These are phyloP conservation scores for Rhizopogon vulgaris DNA, from an alignment of 768 basidiomycete genomes.

Conservation along the genomic window DNA sequence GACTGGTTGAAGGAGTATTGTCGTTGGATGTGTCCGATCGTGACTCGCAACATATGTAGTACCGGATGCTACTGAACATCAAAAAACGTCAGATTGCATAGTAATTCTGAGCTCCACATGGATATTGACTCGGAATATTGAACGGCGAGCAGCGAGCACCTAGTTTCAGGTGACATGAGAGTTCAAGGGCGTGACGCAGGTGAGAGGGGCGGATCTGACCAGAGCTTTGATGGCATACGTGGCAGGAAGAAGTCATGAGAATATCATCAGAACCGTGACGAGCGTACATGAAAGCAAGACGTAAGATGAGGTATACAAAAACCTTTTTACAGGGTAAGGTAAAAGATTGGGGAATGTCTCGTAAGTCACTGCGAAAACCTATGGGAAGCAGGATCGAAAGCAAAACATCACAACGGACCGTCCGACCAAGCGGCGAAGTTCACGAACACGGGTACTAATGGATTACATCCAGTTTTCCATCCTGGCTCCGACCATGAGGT, in stretches of 20 bases:
- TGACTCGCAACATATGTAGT: background rate
- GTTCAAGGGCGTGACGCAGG: background rate
- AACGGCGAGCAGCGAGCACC: background rate
- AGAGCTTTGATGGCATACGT: background rate
- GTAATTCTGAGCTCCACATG: background rate
- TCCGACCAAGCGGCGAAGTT: conserved; percentile 38
- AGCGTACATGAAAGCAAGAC: conserved; percentile 29
- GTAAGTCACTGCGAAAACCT: conserved; percentile 6
- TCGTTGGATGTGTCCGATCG: background rate
- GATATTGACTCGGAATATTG: too few relatives aligned
- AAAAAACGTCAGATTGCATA: too few relatives aligned
- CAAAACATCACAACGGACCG: conserved; percentile 24
- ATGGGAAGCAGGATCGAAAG: conserved; percentile 11
- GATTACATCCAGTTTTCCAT: conserved; percentile 44
- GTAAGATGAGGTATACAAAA: conserved; percentile 23
- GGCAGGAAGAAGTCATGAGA: conserved; percentile 31
- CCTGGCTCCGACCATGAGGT: conserved; percentile 46
- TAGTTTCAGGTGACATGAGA: background rate
- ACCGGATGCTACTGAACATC: too few relatives aligned
- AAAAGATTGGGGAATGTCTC: conserved; percentile 5
- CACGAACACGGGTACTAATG: conserved; percentile 15
- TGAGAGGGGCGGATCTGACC: background rate
- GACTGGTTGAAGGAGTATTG: too few relatives aligned
- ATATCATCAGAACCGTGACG: conserved; percentile 33
- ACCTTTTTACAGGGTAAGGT: conserved; percentile 14